phyloP scores from a whole-genome alignment of 2,329 filamentous ascomycete genomes.

The Alternaria conjuncta region DNA sequence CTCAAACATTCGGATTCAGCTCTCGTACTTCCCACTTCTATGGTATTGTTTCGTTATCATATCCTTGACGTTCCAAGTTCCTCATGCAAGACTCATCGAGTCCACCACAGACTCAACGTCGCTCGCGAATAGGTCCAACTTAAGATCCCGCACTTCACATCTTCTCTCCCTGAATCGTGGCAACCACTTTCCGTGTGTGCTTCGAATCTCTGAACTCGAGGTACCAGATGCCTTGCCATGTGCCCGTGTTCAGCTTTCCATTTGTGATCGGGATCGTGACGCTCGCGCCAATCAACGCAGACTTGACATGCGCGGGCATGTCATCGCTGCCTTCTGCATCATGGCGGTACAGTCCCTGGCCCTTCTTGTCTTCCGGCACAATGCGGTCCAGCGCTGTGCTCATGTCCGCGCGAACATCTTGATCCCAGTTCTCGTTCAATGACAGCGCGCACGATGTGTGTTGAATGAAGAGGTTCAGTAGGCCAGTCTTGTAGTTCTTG shows the following conservation, averaged over 20 bases:
- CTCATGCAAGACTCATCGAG: not conserved
- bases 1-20: not conserved
- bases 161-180: constrained; percentile 91
- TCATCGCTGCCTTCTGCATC: constrained; percentile 87
- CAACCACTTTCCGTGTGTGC: constrained; percentile 82
- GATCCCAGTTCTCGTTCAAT: constrained; percentile 90
- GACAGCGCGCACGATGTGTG: constrained; percentile 91
- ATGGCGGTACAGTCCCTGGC: constrained; percentile 74
- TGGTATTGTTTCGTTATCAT: not conserved
- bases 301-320: constrained; percentile 97
- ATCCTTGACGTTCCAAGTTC: not conserved
- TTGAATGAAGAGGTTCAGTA: constrained; percentile 87
- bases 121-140: not conserved
- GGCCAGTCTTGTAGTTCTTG: constrained; percentile 73
- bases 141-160: constrained; percentile 34
- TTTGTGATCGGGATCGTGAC: constrained; percentile 90
- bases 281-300: constrained; percentile 83
- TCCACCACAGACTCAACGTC: not conserved
- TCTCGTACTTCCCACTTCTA: not conserved
- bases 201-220: constrained; percentile 81
- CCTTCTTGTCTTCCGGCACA: constrained; percentile 74
- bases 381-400: constrained; percentile 90
- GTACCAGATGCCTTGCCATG: constrained; percentile 94
- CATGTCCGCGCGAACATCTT: constrained; percentile 91
- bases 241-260: constrained; percentile 73